A percentile compares a stretch with the other conserved stretches of the same genome.
These are phyloP conservation scores for Candida suzukii DNA, from an alignment of 805 yeast species.

Conservation along the genomic window DNA sequence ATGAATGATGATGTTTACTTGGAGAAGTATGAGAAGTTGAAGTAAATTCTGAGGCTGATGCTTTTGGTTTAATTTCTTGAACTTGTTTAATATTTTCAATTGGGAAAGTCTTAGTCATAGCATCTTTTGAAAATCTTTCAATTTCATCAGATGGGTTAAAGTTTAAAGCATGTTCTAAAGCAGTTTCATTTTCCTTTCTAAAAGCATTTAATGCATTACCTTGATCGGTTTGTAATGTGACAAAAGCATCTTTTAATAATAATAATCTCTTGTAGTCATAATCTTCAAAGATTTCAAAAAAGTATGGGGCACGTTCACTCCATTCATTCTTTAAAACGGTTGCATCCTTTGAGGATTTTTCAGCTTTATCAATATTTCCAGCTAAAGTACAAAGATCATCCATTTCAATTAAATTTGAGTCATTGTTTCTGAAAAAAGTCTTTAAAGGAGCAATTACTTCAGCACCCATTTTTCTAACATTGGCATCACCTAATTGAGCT, in stretches of 20 bases:
- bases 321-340: slow-evolving; percentile 49
- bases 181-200: slow-evolving; percentile 48
- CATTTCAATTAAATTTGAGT: slow-evolving; percentile 32
- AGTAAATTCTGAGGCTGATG: slow-evolving; percentile 12
- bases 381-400: slow-evolving; percentile 28
- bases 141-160: slow-evolving; percentile 59
- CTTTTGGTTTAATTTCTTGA: slow-evolving; percentile 3
- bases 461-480: slow-evolving; percentile 43
- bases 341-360: slow-evolving; percentile 21
- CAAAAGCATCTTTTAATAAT: slow-evolving; percentile 57
- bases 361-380: slow-evolving; percentile 10
- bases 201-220: slow-evolving; percentile 43
- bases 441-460: slow-evolving; percentile 52
- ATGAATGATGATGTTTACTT: slow-evolving; percentile 2
- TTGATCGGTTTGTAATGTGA: slow-evolving; percentile 56
- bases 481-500: slow-evolving; percentile 35
- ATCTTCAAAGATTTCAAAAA: slow-evolving; percentile 67
- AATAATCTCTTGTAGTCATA: slow-evolving; percentile 59
- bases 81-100: slow-evolving; percentile 15
- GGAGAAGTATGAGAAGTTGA: slow-evolving; percentile 7
- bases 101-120: slow-evolving; percentile 18
- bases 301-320: slow-evolving; percentile 72
- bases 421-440: slow-evolving; percentile 46
- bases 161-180: slow-evolving; percentile 58
- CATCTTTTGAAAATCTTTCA: slow-evolving; percentile 41